Conservation (phyloP, 306 rosid species). For the Vachellia collinsii region DNA sequence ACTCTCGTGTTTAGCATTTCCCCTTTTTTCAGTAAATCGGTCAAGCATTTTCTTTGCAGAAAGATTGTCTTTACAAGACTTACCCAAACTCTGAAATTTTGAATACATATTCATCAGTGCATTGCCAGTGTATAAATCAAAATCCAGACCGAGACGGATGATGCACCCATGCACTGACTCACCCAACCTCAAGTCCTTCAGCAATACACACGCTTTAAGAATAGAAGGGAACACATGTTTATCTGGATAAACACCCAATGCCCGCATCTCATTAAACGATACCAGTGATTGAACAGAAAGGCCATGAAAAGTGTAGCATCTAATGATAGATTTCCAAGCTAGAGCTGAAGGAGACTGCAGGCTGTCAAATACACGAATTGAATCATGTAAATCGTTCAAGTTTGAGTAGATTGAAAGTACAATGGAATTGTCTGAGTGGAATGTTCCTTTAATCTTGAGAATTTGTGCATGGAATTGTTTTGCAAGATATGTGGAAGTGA, state of each 20-base stretch:
- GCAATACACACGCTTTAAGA: slow-evolving; percentile 63
- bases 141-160: slow-evolving; percentile 57
- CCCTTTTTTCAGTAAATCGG: slow-evolving; percentile 34
- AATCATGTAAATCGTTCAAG: slow-evolving; percentile 46
- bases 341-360: slow-evolving; percentile 56
- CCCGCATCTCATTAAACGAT: slow-evolving; percentile 60
- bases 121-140: slow-evolving; percentile 72
- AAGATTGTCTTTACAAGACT: background rate
- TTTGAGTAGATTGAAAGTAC: slow-evolving; percentile 69
- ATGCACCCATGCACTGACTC: slow-evolving; percentile 62
- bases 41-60: slow-evolving; percentile 46
- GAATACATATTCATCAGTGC: slow-evolving; percentile 80
- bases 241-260: slow-evolving; percentile 46
- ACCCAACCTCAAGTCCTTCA: slow-evolving; percentile 55
- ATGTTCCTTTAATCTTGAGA: slow-evolving; percentile 45
- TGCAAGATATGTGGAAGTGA: slow-evolving; percentile 47
- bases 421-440: slow-evolving; percentile 43
- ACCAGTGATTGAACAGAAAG: slow-evolving; percentile 49
- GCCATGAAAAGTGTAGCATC: slow-evolving; percentile 67
- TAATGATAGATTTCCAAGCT: slow-evolving; percentile 69
- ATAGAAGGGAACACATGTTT: slow-evolving; percentile 73
- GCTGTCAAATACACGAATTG: slow-evolving; percentile 54
- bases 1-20: background rate
- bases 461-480: slow-evolving; percentile 80
- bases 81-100: slow-evolving; percentile 43